Evolutionary conservation across 163 green algal genomes (phyloP), one percentile per base, ranked within the genome.

Genomic region (Scenedesmus sp.): DNA sequence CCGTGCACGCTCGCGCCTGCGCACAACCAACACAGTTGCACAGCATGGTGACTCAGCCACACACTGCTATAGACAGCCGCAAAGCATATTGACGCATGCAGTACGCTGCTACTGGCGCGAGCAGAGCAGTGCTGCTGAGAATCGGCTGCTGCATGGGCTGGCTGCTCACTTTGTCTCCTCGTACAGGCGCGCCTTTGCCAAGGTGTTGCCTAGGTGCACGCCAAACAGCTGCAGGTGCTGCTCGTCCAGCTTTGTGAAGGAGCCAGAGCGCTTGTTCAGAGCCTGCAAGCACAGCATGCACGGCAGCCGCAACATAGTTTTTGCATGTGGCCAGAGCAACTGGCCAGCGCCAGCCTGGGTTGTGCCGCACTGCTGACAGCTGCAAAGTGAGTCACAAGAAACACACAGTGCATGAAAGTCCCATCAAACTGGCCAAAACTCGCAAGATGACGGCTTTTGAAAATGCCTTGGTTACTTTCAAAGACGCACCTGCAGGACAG

Each of bases 171-270:
- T 93, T 26, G 94, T 92, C 3, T 91, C 94, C 73, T 95, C 94
- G 83, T 95, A 92, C 34, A 96, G 91, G 86, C 93, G 93, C 4
- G 93, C 93, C 77, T 97, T 97, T 67, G 92, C 92, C 2, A 97
- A 91, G 15, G 94, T 95, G 86, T 97, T 97, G 54, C 95, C 95
- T 34, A 97, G 86, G 86, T 97, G 95, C 26, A 95, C 94, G 74
- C 93, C 89, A 84, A 97, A 95, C 46, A 97, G 94, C 73, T 93
- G 85, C 59, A 97, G 91, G 62, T 92, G 93, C 56, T 93, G 91
- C 84, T 97, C 95, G 62, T 97, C 95, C 4, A 88, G 76, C 20
- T 74, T 79, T 1, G 90, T 96, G 89, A 97, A 97, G 54, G 87
- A 34, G 15, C 92, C 94, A 54, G 66, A 64, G 7, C 87, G 91